These are phyloP conservation scores for Beverwykella pulmonaria DNA, from an alignment of 495 filamentous ascomycete species.

Conservation along the genomic window DNA sequence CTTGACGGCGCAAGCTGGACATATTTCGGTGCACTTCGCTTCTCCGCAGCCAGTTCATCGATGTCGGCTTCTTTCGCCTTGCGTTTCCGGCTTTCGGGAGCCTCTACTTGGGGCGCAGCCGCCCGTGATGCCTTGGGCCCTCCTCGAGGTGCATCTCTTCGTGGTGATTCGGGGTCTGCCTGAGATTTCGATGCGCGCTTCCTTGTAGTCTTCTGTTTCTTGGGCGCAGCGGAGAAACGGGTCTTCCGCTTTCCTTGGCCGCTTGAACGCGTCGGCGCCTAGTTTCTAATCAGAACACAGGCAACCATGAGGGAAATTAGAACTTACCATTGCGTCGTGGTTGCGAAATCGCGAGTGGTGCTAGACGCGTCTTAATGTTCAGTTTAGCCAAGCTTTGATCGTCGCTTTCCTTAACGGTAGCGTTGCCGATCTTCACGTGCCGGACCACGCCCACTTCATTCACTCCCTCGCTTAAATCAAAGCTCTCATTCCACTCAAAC, in stretches of 20 bases:
- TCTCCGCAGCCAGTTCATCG: conserved; percentile 11
- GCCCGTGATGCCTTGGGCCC: not conserved
- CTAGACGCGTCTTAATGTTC: conserved; percentile 3
- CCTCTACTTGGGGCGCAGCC: not conserved
- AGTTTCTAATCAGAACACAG: not conserved
- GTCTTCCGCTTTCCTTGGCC: not conserved
- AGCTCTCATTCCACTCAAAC: too few relatives aligned
- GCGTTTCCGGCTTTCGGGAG: not conserved
- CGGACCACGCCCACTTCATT: not conserved
- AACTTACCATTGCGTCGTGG: conserved; percentile 26
- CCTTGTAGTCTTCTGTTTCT: conserved; percentile 2
- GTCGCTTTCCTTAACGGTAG: conserved; percentile 1
- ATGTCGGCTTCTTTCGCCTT: conserved; percentile 5
- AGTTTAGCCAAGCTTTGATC: conserved; percentile 18
- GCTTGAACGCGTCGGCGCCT: conserved; percentile 30
- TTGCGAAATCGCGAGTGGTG: not conserved
- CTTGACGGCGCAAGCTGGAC: conserved; percentile 52
- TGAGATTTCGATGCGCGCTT: not conserved
- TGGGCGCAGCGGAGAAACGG: not conserved
- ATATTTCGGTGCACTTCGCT: not conserved
- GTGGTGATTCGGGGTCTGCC: not conserved
- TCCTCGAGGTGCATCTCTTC: not conserved
- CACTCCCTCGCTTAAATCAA: not conserved
- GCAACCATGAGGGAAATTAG: not conserved
- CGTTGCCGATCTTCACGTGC: not conserved